These are phyloP conservation scores for Calvatia gigantea DNA, from an alignment of 768 basidiomycete genomes.

Conservation along the genomic window DNA sequence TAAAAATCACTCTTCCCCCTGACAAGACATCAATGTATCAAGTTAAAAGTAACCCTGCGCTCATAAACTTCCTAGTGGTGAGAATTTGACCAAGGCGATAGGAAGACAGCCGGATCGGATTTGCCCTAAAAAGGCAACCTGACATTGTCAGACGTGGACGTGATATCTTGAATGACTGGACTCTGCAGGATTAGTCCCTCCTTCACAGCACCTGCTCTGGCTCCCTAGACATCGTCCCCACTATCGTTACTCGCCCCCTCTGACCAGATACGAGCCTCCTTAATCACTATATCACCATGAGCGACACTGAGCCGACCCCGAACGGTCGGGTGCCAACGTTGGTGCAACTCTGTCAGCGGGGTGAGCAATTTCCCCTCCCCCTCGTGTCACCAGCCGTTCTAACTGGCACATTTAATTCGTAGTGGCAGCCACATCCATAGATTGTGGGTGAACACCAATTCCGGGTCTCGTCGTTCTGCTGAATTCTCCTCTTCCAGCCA, in stretches of 20 bases:
- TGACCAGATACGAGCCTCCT: background rate
- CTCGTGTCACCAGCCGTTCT: conserved; percentile 6
- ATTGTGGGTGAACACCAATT: background rate
- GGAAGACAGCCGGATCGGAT: background rate
- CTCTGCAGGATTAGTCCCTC: background rate
- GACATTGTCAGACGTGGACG: conserved; percentile 7
- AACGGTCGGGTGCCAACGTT: conserved; percentile 54
- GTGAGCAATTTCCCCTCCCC: conserved; percentile 34
- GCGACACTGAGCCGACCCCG: conserved; percentile 14
- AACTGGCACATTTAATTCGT: background rate
- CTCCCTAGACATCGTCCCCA: background rate
- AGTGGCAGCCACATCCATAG: conserved; percentile 7
- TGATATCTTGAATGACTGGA: conserved; percentile 7
- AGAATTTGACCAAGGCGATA: background rate
- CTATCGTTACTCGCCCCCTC: background rate
- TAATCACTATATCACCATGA: conserved; percentile 15
- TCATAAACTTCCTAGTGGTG: background rate
- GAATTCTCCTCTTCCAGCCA: conserved; percentile 38
- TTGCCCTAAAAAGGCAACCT: conserved; percentile 10
- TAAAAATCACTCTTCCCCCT: too few species aligned
- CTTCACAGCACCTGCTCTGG: background rate
- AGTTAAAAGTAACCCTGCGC: too few species aligned
- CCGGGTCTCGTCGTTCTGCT: background rate
- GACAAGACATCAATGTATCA: too few species aligned
- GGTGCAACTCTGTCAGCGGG: conserved; percentile 68